Base-by-base conservation (phyloP, 495 filamentous ascomycete species). In the Neurospora sp. region DNA sequence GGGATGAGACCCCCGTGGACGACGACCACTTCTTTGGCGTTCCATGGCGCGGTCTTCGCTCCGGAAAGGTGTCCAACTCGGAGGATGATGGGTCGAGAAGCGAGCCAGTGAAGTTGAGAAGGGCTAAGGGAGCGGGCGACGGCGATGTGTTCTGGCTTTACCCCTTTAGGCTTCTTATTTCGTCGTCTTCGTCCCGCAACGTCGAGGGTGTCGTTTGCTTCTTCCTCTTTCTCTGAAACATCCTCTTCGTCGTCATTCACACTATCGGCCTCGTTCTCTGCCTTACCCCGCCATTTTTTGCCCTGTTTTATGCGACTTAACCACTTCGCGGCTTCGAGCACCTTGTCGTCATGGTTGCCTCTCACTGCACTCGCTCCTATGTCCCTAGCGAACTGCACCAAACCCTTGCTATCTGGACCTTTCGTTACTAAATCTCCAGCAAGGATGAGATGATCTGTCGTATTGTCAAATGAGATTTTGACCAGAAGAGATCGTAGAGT, bases 311-410 rank as follows among this genome's bases (percentile, higher is more conserved):
- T 71, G 44, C 27, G 53, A 18, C 27, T 31, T 7, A 70, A 48
- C 70, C 75, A 53, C 70, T 65, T 16, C 22, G 75, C 71, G 8
- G 70, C 53, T 1, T 68, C 61, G 69, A 97, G 83, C 14, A 97
- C 85, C 10, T 89, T 86, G 77, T 99, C 93, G 78, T 99, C 96
- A 81, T 98, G 94, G 82, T 99, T 98, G 16, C 96, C 96, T 37
- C 96, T 89, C 1, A 98, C 93, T 72, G 88, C 92, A 40, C 89
- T 91, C 3, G 95, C 95, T 18, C 85, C 86, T 37, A 92, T 80
- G 16, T 85, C 78, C 72, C 91, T 89, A 12, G 90, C 92, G 18
- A 94, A 81, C 71, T 93, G 88, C 39, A 99, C 85, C 0, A 97
- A 93, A 39, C 92, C 93, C 1, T 82, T 69, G 71, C 92, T 94